Evolutionary conservation across 2,329 filamentous ascomycete species (phyloP), one percentile per base, ranked within the genome.

Genomic region (Reticulascus tulasneorum): DNA sequence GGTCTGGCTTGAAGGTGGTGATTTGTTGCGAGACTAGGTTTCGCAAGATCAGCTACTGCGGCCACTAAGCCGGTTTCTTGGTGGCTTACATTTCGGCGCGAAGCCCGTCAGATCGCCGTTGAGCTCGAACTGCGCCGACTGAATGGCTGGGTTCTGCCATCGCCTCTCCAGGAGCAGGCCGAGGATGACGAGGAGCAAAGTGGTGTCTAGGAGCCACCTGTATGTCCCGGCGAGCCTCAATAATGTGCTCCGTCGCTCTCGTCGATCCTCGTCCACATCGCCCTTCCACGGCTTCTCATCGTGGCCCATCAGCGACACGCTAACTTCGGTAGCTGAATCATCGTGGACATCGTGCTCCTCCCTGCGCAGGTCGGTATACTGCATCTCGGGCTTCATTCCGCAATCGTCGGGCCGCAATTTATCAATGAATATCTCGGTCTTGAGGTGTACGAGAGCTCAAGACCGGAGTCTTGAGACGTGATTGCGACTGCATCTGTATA

Each of bases 51-150:
- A 29, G 37, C 7, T 8, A 8, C 8, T 8, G 8, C n/a, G 6
- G 6, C 12, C 9, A 22, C 32, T 19, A 4, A 2, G 12, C 9
- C 18, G 10, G 10, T 6, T 7, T n/a, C 4, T 9, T 5, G 7
- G 19, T 10, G 23, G 44, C 59, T 44, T 40, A 63, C 59, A 60
- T 24, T 47, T 42, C 4, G 63, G 63, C 16, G 60, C 59, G 38
- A 67, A 66, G 3, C 61, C 62, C 2, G 62, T 62, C 16, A 67
- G 45, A 36, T 67, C 63, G 4, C 62, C 62, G 0, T 47, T 51
- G 3, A 56, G 50, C 23, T 64, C 59, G 10, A 56, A 54, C 44
- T 46, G 40, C 45, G 42, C 38, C 36, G 43, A 16, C 41, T 37
- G 33, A 40, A 23, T 33, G 29, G 34, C 10, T 6, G 28, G 12